Percentiles rank a stretch among this genome's conserved stretches.
Evolutionary conservation across 2,329 filamentous ascomycete genomes (phyloP).

Genomic region (Talaromyces piceae): DNA sequence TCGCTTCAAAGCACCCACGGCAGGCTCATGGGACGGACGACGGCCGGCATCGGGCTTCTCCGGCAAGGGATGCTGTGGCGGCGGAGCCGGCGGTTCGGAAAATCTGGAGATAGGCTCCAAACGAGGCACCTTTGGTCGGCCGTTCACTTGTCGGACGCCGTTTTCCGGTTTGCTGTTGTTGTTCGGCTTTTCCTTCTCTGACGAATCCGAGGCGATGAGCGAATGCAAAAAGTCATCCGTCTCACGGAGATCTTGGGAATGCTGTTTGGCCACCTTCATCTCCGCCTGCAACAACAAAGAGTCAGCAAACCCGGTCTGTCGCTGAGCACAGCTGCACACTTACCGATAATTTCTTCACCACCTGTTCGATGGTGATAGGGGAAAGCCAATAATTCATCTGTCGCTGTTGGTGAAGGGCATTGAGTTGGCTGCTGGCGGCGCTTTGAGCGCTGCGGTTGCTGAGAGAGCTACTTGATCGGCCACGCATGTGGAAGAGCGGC

Average conservation of each 20-base stretch:
- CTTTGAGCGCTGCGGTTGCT: constrained; percentile 51
- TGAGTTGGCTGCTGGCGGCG: constrained; percentile 48
- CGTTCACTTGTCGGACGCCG: constrained; percentile 40
- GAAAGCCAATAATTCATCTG: constrained; percentile 77
- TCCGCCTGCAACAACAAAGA: constrained; percentile 63
- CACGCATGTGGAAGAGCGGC: constrained; percentile 58
- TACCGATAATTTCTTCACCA: constrained; percentile 80
- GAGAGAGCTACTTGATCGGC: constrained; percentile 62
- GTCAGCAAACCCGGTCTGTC: background rate
- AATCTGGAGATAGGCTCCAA: constrained; percentile 75
- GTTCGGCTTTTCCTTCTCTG: constrained; percentile 40
- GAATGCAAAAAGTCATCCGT: constrained; percentile 75
- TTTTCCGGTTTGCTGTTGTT: constrained; percentile 38
- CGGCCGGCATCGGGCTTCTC: constrained; percentile 71
- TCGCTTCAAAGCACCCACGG: constrained; percentile 57
- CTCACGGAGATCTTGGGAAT: constrained; percentile 75
- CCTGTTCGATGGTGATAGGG: constrained; percentile 86
- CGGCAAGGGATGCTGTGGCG: constrained; percentile 84
- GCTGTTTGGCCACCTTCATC: constrained; percentile 80
- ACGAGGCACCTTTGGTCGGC: constrained; percentile 45
- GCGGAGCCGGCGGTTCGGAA: constrained; percentile 86
- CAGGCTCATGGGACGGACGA: constrained; percentile 38
- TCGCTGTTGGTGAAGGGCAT: constrained; percentile 61
- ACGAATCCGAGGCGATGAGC: constrained; percentile 64
- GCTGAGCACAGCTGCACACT: constrained; percentile 13